Percentiles rank a stretch among this genome's conserved stretches.
These are phyloP conservation scores for Russula ochroleuca DNA, from an alignment of 768 basidiomycete genomes.

Conservation along the genomic window DNA sequence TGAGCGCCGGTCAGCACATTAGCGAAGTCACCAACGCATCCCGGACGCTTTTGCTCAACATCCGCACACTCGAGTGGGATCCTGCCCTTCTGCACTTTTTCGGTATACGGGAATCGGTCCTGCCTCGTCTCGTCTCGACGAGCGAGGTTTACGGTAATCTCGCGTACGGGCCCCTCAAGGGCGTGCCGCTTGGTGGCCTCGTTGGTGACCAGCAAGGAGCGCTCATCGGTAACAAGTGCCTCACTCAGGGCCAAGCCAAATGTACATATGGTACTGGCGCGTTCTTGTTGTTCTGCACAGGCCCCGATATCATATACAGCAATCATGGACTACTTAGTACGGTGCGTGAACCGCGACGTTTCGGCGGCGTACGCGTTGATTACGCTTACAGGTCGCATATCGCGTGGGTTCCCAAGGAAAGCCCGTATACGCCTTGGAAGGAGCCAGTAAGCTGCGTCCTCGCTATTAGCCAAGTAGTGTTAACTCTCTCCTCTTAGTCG, in stretches of 20 bases:
- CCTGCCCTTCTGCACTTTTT: conserved; percentile 82
- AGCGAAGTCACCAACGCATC: conserved; percentile 96
- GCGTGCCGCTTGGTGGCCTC: conserved; percentile 84
- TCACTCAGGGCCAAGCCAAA: conserved; percentile 89
- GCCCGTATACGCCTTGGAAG: conserved; percentile 92
- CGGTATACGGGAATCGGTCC: conserved; percentile 64
- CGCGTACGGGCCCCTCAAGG: conserved; percentile 58
- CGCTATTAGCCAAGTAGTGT: neutral
- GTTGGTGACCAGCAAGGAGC: conserved; percentile 99
- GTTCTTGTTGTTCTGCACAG: conserved; percentile 94
- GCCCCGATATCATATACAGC: conserved; percentile 79
- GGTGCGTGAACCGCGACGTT: conserved; percentile 38
- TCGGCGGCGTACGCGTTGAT: neutral
- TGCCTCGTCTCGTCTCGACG: conserved; percentile 85
- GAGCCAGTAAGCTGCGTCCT: conserved; percentile 54
- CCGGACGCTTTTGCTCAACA: conserved; percentile 87
- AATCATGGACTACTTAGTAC: conserved; percentile 86
- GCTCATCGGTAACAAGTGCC: conserved; percentile 92
- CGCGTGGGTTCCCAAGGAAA: conserved; percentile 73
- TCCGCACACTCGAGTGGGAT: conserved; percentile 80
- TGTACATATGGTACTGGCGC: conserved; percentile 98
- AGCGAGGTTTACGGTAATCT: conserved; percentile 90
- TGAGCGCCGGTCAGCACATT: conserved; percentile 65
- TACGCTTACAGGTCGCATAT: conserved; percentile 66
- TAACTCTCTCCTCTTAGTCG: conserved; percentile 46